These are phyloP conservation scores for Gloeophyllum trabeum DNA, from an alignment of 768 basidiomycete genomes.

Conservation along the genomic window DNA sequence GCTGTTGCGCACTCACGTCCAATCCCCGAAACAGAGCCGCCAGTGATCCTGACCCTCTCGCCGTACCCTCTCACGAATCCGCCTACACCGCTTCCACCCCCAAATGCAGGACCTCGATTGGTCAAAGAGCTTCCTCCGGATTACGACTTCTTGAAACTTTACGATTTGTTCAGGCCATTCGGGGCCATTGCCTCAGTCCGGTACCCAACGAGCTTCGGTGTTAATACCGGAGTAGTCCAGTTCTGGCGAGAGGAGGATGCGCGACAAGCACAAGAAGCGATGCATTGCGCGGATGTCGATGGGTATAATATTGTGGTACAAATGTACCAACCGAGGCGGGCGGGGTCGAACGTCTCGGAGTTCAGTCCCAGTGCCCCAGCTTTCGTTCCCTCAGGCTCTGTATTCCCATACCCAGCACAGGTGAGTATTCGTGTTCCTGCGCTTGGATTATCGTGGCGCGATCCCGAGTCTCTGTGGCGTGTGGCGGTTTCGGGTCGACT, in stretches of 20 bases:
- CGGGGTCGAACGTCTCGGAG: slow-evolving; percentile 42
- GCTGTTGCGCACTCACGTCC: slow-evolving; percentile 72
- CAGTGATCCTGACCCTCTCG: slow-evolving; percentile 58
- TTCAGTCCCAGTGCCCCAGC: slow-evolving; percentile 67
- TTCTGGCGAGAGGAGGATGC: slow-evolving; percentile 88
- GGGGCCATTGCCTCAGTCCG: slow-evolving; percentile 76
- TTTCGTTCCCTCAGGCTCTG: slow-evolving; percentile 57
- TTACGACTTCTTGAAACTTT: slow-evolving; percentile 63
- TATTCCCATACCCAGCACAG: slow-evolving; percentile 29
- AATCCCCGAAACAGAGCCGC: slow-evolving; percentile 47
- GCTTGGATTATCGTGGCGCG: background rate
- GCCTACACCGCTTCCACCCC: slow-evolving; percentile 64
- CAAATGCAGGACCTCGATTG: slow-evolving; percentile 66
- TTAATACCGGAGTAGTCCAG: slow-evolving; percentile 70
- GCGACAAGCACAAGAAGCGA: slow-evolving; percentile 60
- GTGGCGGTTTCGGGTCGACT: too few species aligned
- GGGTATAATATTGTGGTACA: slow-evolving; percentile 82
- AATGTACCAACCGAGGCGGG: slow-evolving; percentile 55
- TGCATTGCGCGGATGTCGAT: slow-evolving; percentile 78
- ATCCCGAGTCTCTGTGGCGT: background rate
- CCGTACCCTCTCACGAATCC: slow-evolving; percentile 77
- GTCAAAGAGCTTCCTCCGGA: slow-evolving; percentile 73
- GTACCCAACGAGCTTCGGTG: slow-evolving; percentile 63
- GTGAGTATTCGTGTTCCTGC: background rate
- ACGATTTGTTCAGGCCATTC: slow-evolving; percentile 75